Base-by-base conservation (phyloP, 495 filamentous ascomycete species). In the Penicillium bovifimosum region DNA sequence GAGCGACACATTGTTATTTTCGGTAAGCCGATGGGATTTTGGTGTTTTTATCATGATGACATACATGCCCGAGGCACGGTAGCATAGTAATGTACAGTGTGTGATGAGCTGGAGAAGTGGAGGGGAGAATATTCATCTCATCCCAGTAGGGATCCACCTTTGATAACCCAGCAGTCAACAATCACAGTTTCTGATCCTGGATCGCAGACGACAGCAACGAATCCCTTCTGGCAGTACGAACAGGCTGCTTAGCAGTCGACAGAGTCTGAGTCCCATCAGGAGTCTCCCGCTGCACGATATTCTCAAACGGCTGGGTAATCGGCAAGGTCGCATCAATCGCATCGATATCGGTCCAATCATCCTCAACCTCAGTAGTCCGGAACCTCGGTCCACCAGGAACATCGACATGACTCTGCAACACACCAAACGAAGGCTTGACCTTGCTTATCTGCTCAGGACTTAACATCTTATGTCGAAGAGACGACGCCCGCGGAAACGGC, bases 291-390 rank as follows among this genome's bases (percentile, higher is more conserved):
- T 41, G 29, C 28, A 41, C 29, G 2, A 33, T 5, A 0, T 34
- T 41, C 47, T 50, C 41, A 18, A 34, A 50, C 6, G 36, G 47
- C 7, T 41, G 38, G 17, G 13, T 16, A 10, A 41, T 16, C 16
- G 47, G 47, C 26, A 50, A 38, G 0, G 47, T 41, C 8, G 47
- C 33, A 33, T 50, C 47, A 6, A 50, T 14, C 9, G 47, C 47
- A 33, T 41, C 47, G 8, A 50, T 18, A 50, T 50, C 47, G 3
- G 28, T 33, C 47, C 47, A 50, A 6, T 50, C 47, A 5, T 28
- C 47, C 11, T 50, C 47, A 27, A 33, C 3, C n/a, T 41, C 17
- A 24, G 28, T 16, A 13, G 14, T 10, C 9, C 4, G 17, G 11
- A 50, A 8, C 16, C 41, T 10, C 11, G 47, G 38, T 2, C 47